phyloP scores from a whole-genome alignment of 768 basidiomycete genomes.

The Boletus rubropictus region DNA sequence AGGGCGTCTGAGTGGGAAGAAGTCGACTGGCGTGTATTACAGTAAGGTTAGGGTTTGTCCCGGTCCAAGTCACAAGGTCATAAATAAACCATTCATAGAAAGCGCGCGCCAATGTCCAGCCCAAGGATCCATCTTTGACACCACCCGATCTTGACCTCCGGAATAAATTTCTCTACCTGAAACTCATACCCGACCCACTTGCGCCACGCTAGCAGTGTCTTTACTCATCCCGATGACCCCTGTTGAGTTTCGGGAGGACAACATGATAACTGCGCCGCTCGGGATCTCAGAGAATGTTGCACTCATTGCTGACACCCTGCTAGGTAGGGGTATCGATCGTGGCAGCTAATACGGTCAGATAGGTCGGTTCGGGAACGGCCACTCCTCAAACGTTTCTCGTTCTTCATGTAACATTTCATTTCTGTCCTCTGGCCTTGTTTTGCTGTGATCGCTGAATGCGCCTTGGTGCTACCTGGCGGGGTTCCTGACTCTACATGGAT shows the following conservation, averaged over 20 bases:
- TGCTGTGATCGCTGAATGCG: background rate
- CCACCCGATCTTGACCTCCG: background rate
- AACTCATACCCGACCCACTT: no score
- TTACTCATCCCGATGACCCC: background rate
- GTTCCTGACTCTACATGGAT: background rate
- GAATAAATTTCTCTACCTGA: no score
- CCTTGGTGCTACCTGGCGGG: background rate
- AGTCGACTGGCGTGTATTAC: background rate
- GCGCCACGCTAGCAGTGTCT: background rate
- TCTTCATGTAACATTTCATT: background rate
- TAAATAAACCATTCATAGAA: no score
- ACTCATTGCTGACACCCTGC: no score
- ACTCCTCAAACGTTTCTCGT: background rate
- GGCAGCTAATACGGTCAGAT: background rate
- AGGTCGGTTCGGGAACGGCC: background rate
- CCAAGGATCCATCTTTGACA: background rate
- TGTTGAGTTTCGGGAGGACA: no score
- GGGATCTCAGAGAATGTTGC: no score
- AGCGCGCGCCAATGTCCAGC: background rate
- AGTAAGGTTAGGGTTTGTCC: conserved; percentile 26
- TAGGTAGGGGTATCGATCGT: no score
- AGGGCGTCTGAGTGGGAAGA: conserved; percentile 11
- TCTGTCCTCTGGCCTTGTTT: background rate
- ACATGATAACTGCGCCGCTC: no score
- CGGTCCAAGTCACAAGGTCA: conserved; percentile 7